Evolutionary conservation across 1,284 basidiomycete species (phyloP), one percentile per base, ranked within the genome.

Genomic region (Somion occarium): DNA sequence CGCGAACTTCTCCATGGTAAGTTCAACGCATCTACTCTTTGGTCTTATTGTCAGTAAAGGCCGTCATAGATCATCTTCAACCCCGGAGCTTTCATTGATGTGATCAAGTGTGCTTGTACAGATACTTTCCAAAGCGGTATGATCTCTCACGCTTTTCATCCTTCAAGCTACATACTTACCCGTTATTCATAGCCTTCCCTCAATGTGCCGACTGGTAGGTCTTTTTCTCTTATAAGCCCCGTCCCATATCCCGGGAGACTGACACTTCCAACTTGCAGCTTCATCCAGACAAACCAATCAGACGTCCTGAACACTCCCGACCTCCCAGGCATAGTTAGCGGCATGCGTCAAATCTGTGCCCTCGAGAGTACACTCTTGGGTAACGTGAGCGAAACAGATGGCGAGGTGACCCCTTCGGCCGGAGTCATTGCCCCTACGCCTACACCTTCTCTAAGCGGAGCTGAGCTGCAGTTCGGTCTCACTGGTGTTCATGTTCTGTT

Each of bases 141-240:
- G 60, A 53, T 25, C 26, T 47, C 22, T 23, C 46, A 39, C 30
- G 18, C 38, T 22, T 39, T 19, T 26, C 25, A 24, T 22, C 22
- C 12, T 11, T 24, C 19, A n/a, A 42, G 39, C 13, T 44, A 5
- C 7, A 27, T 43, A n/a, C 45, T 11, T 5, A 30, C 13, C 39
- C 39, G 11, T 24, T 22, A 15, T 20, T 12, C 7, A n/a, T 50
- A 59, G 63, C 71, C 12, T 85, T 79, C 61, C 83, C 84, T 26
- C 82, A 87, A 70, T 88, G 85, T 58, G 78, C 81, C 23, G 83
- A 87, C 59, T 87, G 85, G 81, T 83, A 54, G 44, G 73, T 64
- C 30, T 34, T 34, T 15, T 7, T 34, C 30, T 34, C 15, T 15
- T 34, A n/a, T n/a, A n/a, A n/a, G 27, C 23, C 45, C 3, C 52